Conservation (phyloP, 495 filamentous ascomycete genomes). For the Cladorrhinum samala region DNA sequence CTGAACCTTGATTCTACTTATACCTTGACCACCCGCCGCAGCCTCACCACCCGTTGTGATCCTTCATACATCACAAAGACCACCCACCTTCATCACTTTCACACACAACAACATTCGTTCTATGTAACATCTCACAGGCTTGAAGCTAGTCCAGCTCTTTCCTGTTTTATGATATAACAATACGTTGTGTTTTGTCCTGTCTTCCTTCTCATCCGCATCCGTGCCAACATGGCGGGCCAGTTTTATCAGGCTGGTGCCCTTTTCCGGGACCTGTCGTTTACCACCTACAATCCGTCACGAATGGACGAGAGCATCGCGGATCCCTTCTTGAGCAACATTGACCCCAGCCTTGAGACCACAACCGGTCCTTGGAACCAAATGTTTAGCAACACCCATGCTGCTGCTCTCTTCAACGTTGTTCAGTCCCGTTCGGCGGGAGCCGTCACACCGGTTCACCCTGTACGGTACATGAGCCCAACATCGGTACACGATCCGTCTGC, state of each 20-base stretch:
- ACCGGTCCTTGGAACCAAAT: conserved; percentile 11
- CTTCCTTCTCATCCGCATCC: not conserved
- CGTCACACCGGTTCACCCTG: conserved; percentile 19
- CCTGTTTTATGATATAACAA: not conserved
- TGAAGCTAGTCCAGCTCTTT: conserved; percentile 2
- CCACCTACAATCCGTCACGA: not conserved
- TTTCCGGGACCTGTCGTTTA: conserved; percentile 11
- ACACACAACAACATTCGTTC: too few relatives aligned
- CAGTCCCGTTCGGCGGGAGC: not conserved
- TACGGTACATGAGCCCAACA: conserved; percentile 28
- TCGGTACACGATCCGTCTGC: conserved; percentile 29
- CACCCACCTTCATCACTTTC: not conserved
- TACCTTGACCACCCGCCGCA: too few relatives aligned
- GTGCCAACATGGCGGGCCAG: not conserved
- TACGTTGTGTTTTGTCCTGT: not conserved
- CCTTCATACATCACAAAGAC: conserved; percentile 1
- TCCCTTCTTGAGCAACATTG: conserved; percentile 16
- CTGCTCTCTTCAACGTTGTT: conserved; percentile 21
- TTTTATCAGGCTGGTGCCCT: not conserved
- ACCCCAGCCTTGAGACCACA: conserved; percentile 16
- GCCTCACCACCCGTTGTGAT: too few relatives aligned
- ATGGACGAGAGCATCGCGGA: conserved; percentile 3
- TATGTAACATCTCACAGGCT: not conserved
- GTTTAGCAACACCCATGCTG: conserved; percentile 23
- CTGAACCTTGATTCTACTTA: not conserved